Percentiles rank a stretch among this genome's conserved stretches.
Evolutionary conservation across 768 basidiomycete species (phyloP).

Genomic region (Leucocoprinus sp.): DNA sequence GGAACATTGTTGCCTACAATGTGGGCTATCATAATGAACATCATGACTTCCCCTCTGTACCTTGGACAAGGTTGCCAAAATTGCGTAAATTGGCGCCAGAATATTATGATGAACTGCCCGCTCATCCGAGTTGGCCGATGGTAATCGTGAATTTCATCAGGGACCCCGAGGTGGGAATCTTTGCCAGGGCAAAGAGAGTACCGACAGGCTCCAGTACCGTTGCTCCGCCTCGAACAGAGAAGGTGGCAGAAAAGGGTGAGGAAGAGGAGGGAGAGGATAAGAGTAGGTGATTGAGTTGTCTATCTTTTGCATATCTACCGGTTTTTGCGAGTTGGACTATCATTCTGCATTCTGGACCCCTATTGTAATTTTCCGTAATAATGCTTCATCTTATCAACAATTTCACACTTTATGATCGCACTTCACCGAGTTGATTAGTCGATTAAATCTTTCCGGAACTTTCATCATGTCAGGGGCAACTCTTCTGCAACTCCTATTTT

Average conservation of each 20-base stretch:
- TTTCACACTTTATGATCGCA: too few species aligned
- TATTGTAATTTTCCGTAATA: too few species aligned
- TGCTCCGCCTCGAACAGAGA: neutral
- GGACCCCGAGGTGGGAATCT: constrained; percentile 82
- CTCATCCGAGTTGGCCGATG: constrained; percentile 92
- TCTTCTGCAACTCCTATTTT: neutral
- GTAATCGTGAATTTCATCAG: constrained; percentile 92
- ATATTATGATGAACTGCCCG: constrained; percentile 82
- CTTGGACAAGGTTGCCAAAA: constrained; percentile 89
- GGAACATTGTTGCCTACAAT: constrained; percentile 91
- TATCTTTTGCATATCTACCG: too few species aligned
- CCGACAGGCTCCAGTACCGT: constrained; percentile 5
- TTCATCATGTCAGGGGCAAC: neutral
- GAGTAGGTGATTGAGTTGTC: constrained; percentile 17
- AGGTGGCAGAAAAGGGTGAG: constrained; percentile 5
- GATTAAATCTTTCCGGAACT: too few species aligned
- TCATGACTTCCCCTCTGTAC: constrained; percentile 94
- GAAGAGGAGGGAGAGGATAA: constrained; percentile 20
- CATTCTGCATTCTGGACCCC: too few species aligned
- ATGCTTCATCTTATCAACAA: too few species aligned
- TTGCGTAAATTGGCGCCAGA: constrained; percentile 82
- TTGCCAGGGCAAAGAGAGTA: constrained; percentile 76
- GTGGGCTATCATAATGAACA: constrained; percentile 99
- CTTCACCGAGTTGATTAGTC: too few species aligned
- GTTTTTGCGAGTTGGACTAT: too few species aligned